Base-by-base conservation (phyloP, 2,329 filamentous ascomycete genomes). In the Calonectria montana region DNA sequence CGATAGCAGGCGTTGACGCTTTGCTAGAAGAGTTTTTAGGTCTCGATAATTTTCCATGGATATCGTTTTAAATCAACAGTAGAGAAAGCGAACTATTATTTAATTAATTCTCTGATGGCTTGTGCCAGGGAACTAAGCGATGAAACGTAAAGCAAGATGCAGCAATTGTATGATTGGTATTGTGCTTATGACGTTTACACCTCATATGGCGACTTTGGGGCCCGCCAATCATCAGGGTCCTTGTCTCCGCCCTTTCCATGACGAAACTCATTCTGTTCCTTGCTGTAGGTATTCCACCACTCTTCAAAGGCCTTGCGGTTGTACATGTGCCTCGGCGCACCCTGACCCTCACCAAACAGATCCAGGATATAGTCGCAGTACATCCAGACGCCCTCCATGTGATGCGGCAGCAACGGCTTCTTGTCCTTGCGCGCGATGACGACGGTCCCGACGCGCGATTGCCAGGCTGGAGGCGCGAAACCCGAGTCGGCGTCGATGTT, bases 391-490 rank as follows among this genome's bases (percentile, higher is more conserved):
- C 55, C 55, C 23, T 67, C 65, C 41, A 62, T 43, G 62, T 72
- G 66, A 13, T 64, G 57, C 1, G 41, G 67, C 15, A 41, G 67
- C 57, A 72, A 59, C 57, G 63, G 45, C 70, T 72, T 69, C 55
- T 41, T 50, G 35, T 72, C 70, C 43, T 72, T 72, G 8, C 70
- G 70, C 21, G 70, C 70, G 18, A 69, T 62, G 9, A 72, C 5
- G 21, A 66, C 61, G 18, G 65, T 69, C 43, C 70, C 66, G 45
- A 72, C 39, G 27, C 66, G 31, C 13, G 67, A 67, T 39, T 67
- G 70, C 70, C 70, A 72, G 6, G 9, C 27, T 25, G 48, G 67
- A 29, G 63, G 67, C 47, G 47, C 67, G 29, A 70, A 67, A 29
- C 70, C 66, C 9, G 37, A 62, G 2, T 69, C 62, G 9, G 37